These are phyloP conservation scores for Macrotyloma uniflorum DNA, from an alignment of 306 rosid species.

Conservation along the genomic window DNA sequence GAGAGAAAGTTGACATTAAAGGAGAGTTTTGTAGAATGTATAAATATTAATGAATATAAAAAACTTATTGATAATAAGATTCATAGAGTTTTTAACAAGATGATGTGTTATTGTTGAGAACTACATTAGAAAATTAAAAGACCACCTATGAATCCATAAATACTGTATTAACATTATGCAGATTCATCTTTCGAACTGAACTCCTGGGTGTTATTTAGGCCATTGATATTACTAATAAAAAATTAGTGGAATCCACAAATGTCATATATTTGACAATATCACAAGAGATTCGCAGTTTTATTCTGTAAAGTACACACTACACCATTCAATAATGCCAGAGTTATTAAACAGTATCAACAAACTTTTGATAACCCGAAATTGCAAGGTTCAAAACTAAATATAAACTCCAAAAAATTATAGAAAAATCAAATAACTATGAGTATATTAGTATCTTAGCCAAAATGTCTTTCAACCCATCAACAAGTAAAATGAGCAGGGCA, in stretches of 20 bases:
- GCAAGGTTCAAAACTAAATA: neutral
- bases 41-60: constrained; percentile 6
- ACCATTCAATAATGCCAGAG: neutral
- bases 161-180: neutral
- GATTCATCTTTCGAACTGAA: too few relatives aligned
- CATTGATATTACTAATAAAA: too few relatives aligned
- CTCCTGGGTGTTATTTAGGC: too few relatives aligned
- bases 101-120: neutral
- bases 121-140: constrained; percentile 2
- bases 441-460: neutral
- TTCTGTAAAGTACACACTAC: neutral
- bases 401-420: neutral
- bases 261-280: constrained; percentile 1
- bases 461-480: constrained; percentile 27
- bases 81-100: neutral
- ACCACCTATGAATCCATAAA: neutral
- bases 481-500: constrained; percentile 1
- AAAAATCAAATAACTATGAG: neutral
- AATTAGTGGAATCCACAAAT: neutral
- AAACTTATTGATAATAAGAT: constrained; percentile 2
- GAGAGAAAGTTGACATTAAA: constrained; percentile 23
- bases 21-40: constrained; percentile 1
- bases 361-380: neutral
- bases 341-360: neutral
- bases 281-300: constrained; percentile 18